phyloP scores from a whole-genome alignment of 1,284 basidiomycete species.

The Puccinia novopanici region DNA sequence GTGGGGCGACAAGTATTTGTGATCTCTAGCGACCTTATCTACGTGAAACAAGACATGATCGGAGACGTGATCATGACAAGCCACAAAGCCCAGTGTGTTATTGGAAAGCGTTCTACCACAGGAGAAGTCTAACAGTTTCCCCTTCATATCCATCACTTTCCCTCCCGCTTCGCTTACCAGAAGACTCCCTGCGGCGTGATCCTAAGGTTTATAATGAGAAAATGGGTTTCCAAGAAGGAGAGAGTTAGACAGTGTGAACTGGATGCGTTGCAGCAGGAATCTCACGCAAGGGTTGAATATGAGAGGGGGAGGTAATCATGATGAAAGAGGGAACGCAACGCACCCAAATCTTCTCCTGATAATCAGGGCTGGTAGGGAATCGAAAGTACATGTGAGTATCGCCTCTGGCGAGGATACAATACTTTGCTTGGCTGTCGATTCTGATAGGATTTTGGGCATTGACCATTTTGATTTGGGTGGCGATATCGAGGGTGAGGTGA shows the following conservation, averaged over 20 bases:
- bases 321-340: conserved; percentile 53
- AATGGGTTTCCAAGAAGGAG: conserved; percentile 59
- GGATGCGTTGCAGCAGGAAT: too few relatives aligned
- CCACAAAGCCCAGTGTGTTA: conserved; percentile 83
- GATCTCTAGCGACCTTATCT: too few relatives aligned
- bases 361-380: conserved; percentile 76
- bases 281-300: too few relatives aligned
- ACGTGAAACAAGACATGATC: conserved; percentile 64
- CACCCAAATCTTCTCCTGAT: conserved; percentile 88
- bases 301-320: background rate
- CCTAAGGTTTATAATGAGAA: conserved; percentile 67
- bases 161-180: conserved; percentile 89
- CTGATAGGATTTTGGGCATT: conserved; percentile 72
- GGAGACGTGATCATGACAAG: conserved; percentile 71
- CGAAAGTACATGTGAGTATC: conserved; percentile 87
- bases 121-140: conserved; percentile 78
- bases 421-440: conserved; percentile 98
- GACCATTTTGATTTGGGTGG: conserved; percentile 72
- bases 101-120: conserved; percentile 79
- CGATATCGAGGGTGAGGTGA: conserved; percentile 68
- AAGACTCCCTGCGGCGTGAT: conserved; percentile 85
- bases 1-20: too few relatives aligned
- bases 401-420: conserved; percentile 80
- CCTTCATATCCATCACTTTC: conserved; percentile 77
- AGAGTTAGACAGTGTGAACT: too few relatives aligned